Percentiles rank a stretch among this genome's conserved stretches.
These are phyloP conservation scores for Talaromyces nanjingensis DNA, from an alignment of 495 filamentous ascomycete species.

Conservation along the genomic window DNA sequence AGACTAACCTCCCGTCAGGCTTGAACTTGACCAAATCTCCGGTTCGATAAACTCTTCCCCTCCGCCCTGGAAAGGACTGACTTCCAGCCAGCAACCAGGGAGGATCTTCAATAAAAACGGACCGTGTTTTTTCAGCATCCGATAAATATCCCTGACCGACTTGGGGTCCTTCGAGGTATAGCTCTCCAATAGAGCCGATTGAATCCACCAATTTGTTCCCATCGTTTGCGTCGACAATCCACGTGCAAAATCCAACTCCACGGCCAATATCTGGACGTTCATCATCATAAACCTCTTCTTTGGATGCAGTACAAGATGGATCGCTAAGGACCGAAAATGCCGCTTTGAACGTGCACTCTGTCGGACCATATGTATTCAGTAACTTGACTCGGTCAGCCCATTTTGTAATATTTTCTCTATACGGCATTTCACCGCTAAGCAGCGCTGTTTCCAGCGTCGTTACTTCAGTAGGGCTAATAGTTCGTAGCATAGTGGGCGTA, in stretches of 20 bases:
- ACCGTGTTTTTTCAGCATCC: background rate
- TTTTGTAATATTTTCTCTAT: background rate
- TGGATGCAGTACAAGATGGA: background rate
- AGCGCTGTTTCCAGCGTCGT: background rate
- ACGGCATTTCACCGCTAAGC: background rate
- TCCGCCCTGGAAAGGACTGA: background rate
- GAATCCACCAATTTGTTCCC: background rate
- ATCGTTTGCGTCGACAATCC: background rate
- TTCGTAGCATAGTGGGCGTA: background rate
- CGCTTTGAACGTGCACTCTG: background rate
- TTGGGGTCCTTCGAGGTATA: background rate
- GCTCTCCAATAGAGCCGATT: background rate
- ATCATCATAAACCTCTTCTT: background rate
- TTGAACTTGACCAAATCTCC: background rate
- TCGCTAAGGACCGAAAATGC: background rate
- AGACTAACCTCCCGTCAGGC: background rate
- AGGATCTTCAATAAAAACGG: background rate
- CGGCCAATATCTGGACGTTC: background rate
- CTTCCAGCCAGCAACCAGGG: background rate
- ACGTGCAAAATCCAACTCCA: background rate
- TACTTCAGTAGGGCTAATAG: background rate
- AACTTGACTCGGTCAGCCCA: background rate
- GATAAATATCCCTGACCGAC: background rate
- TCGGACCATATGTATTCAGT: background rate
- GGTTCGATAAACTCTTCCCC: background rate